Base-by-base conservation (phyloP, 2,329 filamentous ascomycete genomes). In the Ceratocystis eucalypticola region DNA sequence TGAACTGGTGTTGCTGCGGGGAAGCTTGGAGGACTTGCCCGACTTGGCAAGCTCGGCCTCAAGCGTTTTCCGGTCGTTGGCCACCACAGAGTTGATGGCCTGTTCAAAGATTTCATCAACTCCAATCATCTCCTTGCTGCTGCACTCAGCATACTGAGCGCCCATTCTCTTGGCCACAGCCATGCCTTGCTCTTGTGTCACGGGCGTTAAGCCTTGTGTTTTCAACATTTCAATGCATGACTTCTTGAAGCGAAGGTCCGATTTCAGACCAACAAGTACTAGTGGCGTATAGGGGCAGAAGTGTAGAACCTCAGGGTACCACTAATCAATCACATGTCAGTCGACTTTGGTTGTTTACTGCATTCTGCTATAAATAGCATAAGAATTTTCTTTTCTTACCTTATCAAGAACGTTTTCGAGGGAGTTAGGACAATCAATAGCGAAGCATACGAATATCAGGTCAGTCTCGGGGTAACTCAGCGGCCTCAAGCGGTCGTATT, bases 321-420 rank as follows among this genome's bases (percentile, higher is more conserved):
- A 99, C 94, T 97, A 53, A 37, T 48, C 53, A 53, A 37, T 48
- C 53, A 59, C 53, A 37, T 59, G 53, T 33, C 28, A 59, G 53
- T 37, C 7, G 17, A 22, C 33, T 15, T 5, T 7, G 17, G 30
- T 6, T 59, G 5, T 57, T 33, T 33, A 4, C 28, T 15, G 10
- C 8, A 53, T 25, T 22, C 15, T 1, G 20, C 63, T 53, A 44
- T 7, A 62, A 37, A 10, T 6, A 41, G 8, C 12, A 65, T 55
- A 37, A 33, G 41, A 44, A 8, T 33, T 65, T 67, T 67, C 65
- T 30, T 4, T 67, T 71, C 80, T 69, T 79, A 96, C 94, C 88
- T 99, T 99, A 80, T 99, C 94, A 80, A 97, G 88, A 68, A 99
- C 93, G 77, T 99, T 99, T 75, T 99, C 94, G 65, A 99, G 82